Base-by-base conservation (phyloP, 805 yeast genomes). In the Monosporozyma yasuniensis region DNA sequence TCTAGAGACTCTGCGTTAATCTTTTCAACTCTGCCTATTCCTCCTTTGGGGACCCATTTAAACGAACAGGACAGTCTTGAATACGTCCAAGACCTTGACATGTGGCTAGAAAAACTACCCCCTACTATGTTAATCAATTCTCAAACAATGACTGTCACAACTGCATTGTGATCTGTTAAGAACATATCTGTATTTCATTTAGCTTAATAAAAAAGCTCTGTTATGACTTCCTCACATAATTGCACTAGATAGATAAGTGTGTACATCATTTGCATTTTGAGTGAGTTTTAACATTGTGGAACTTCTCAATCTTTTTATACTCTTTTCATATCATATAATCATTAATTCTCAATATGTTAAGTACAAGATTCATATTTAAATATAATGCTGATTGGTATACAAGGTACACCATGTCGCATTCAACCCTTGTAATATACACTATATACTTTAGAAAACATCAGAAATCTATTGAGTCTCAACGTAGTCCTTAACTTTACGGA, bases 121-220 rank as follows among this genome's bases (percentile, higher is more conserved):
- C 96, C 98, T 0, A 75, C 80, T 1, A 63, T 93, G 63, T 67
- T 93, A 53, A 75, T 93, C 49, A 91, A 93, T 61, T 87, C 97
- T 0, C 95, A 88, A 69, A 84, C 96, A 0, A 89, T 93, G 74
- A 93, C 99, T 0, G 99, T 91, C 2, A 91, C 99, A 0, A 90
- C 97, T 5, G 93, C 96, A 32, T 71, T 91, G 54, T 90, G 69
- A 56, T 48, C 21, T 28, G 21, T 11, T 25, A 8, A 19, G 11
- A 28, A 28, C 9, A 9, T 28, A 28, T 9, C 12, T 28, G 12
- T n/a, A 28, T 28, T 28, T 28, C 12, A 1, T 28, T 28, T 11
- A 28, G 2, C 4, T 3, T 1, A 28, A 28, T 9, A 4, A 11
- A 11, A 4, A 11, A 28, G 32, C 9, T 28, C 32, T 7, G 32